Evolutionary conservation across 75 land plant genomes (phyloP).

Genomic region (Cupressus sempervirens): DNA sequence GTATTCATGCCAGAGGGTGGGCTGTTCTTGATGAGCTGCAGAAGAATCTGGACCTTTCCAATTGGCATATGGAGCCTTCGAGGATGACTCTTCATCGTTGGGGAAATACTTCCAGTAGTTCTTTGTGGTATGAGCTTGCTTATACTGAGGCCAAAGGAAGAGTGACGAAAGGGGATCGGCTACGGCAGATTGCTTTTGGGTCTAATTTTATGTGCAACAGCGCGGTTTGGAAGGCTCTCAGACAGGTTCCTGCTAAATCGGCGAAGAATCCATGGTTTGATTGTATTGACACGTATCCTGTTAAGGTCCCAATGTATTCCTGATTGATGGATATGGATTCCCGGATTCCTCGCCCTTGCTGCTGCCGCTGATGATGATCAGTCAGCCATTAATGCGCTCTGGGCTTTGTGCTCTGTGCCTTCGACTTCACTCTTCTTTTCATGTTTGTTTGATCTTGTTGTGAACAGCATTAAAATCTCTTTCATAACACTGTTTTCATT

Average conservation of each 20-base stretch:
- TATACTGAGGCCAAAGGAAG: constrained; percentile 34
- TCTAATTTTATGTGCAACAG: constrained; percentile 30
- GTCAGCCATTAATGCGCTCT: no score
- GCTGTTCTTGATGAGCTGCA: constrained; percentile 30
- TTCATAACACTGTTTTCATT: no score
- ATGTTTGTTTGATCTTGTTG: no score
- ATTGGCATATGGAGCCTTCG: constrained; percentile 40
- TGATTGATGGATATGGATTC: no score
- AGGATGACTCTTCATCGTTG: constrained; percentile 32
- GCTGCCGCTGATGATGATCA: no score
- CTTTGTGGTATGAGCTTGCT: constrained; percentile 33
- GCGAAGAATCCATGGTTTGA: constrained; percentile 16
- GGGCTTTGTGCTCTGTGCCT: no score
- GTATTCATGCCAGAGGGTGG: constrained; percentile 35
- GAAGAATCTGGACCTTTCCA: constrained; percentile 23
- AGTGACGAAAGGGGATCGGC: constrained; percentile 17
- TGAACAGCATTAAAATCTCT: no score
- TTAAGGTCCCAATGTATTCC: neutral
- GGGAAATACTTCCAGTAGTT: constrained; percentile 37
- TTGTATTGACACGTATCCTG: constrained; percentile 19
- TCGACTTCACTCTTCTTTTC: no score
- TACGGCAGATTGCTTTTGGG: constrained; percentile 40
- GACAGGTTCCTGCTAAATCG: neutral
- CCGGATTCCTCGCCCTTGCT: no score
- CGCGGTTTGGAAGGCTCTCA: constrained; percentile 20